Conservation (phyloP, 768 basidiomycete species). For the Lentinula sp. region DNA sequence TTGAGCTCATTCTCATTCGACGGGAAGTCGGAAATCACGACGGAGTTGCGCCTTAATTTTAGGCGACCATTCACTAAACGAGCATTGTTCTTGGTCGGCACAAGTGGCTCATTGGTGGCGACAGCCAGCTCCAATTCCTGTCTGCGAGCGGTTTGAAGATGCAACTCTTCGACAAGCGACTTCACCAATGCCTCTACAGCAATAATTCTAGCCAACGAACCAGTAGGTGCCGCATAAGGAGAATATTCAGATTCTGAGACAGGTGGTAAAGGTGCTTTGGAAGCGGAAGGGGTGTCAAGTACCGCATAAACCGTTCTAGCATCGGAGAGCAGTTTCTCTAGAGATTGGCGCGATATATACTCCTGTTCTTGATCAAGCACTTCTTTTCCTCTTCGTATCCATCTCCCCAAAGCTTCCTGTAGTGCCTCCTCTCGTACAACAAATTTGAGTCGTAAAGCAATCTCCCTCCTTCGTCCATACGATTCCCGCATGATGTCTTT, state of each 20-base stretch:
- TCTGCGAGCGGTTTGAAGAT: slow-evolving; percentile 46
- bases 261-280: neutral
- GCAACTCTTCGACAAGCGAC: slow-evolving; percentile 50
- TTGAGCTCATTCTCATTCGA: neutral
- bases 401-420: slow-evolving; percentile 47
- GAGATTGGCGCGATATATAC: slow-evolving; percentile 15
- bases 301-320: slow-evolving; percentile 26
- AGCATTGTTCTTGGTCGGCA: neutral
- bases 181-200: slow-evolving; percentile 44
- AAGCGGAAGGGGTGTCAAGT: slow-evolving; percentile 20
- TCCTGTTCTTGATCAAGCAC: slow-evolving; percentile 16
- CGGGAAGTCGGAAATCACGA: neutral
- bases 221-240: slow-evolving; percentile 26
- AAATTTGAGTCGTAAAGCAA: slow-evolving; percentile 56
- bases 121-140: slow-evolving; percentile 33
- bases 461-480: slow-evolving; percentile 68
- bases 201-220: slow-evolving; percentile 46
- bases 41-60: neutral
- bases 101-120: neutral
- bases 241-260: slow-evolving; percentile 17
- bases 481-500: slow-evolving; percentile 66
- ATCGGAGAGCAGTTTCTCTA: slow-evolving; percentile 26
- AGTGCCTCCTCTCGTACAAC: slow-evolving; percentile 60
- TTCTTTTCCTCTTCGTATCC: slow-evolving; percentile 49
- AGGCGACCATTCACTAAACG: neutral